Evolutionary conservation across 495 filamentous ascomycete genomes (phyloP).

Genomic region (Pyrenula massariospora): DNA sequence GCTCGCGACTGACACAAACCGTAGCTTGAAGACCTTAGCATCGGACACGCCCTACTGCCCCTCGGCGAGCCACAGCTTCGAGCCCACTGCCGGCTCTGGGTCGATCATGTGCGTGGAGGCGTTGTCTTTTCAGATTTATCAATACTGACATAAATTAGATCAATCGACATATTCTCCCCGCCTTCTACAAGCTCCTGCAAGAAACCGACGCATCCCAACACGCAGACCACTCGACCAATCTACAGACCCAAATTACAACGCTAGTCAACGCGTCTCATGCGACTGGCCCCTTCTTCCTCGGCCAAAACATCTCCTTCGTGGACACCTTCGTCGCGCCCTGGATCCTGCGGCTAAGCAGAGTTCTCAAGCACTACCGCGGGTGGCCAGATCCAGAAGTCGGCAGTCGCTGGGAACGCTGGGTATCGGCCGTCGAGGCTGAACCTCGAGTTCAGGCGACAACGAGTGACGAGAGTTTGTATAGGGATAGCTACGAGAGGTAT

Average conservation of each 20-base stretch:
- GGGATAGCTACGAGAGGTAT: background rate
- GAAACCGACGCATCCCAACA: constrained; percentile 51
- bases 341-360: constrained; percentile 61
- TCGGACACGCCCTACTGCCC: constrained; percentile 52
- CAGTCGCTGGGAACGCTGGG: constrained; percentile 65
- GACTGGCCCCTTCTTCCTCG: constrained; percentile 74
- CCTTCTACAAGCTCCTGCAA: constrained; percentile 69
- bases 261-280: constrained; percentile 61
- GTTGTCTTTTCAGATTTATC: background rate
- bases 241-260: constrained; percentile 57
- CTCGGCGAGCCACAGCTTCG: constrained; percentile 51
- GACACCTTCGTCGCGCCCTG: constrained; percentile 87
- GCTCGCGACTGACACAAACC: background rate
- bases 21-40: constrained; percentile 68
- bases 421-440: constrained; percentile 69
- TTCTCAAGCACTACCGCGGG: constrained; percentile 67
- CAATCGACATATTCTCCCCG: constrained; percentile 71
- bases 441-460: constrained; percentile 67
- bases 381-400: constrained; percentile 65
- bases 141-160: constrained; percentile 38
- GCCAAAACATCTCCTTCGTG: constrained; percentile 58
- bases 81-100: constrained; percentile 76
- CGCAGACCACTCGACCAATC: constrained; percentile 45
- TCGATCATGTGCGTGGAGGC: constrained; percentile 65
- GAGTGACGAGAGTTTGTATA: constrained; percentile 59